Base-by-base conservation (phyloP, 768 basidiomycete species). In the Trametes gibbosa region DNA sequence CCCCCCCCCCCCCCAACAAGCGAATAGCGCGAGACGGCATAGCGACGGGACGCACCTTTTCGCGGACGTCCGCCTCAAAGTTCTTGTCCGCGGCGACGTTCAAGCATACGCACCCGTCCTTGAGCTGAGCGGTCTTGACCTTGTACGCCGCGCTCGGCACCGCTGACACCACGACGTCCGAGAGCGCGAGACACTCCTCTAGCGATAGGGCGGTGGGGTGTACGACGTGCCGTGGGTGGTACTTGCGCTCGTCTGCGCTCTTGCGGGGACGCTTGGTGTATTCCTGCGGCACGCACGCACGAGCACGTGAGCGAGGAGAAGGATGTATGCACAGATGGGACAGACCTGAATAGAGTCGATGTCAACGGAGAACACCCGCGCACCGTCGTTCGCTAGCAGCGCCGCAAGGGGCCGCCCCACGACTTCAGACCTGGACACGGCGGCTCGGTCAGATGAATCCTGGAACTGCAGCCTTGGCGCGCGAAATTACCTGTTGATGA, bases 351-450 rank as follows among this genome's bases (percentile, higher is more conserved):
- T 90, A 10, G 93, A 92, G 70, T 96, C 94, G 56, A 98, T 92
- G 71, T 99, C 97, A 5, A 91, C 92, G 6, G 92, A 95, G 68
- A 98, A 87, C 5, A 98, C 97, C 9, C 94, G 81, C 1, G 96
- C 97, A 27, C 97, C 97, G 69, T 99, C 97, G 70, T 99, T 99
- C 3, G 95, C 85, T 41, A 98, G 81, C 46, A 99, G 77, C 4
- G 97, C 97, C 0, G 95, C 96, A n/a, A 98, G 79, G 13, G 96
- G 97, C 59, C 97, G 81, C 17, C 97, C 97, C 16, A 99, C 97
- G 35, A 99, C 97, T 72, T 99, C 97, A 39, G 92, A 95, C 62
- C 94, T 92, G 65, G 35, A n/a, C 19, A 39, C 13, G n/a, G 9
- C n/a, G 29, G 19, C 34, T 12, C 34, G 21, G 13, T 29, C 25